phyloP scores from a whole-genome alignment of 2,329 filamentous ascomycete genomes.

The Ramularia endophylla region DNA sequence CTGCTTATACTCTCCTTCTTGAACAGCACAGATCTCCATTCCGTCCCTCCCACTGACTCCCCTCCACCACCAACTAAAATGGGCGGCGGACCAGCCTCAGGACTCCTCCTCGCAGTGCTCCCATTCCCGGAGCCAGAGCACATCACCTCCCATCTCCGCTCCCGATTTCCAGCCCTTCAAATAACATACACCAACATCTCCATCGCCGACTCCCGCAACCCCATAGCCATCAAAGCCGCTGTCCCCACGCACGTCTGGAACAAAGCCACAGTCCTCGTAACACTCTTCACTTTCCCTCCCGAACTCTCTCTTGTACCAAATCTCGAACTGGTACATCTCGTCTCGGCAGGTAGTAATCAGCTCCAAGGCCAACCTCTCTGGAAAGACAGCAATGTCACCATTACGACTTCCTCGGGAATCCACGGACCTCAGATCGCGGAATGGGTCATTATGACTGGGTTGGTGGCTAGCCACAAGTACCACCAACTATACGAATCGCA shows the following conservation, averaged over 20 bases:
- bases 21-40: too few relatives aligned
- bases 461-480: slow-evolving; percentile 53
- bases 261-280: slow-evolving; percentile 43
- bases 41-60: too few relatives aligned
- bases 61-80: slow-evolving; percentile 21
- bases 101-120: slow-evolving; percentile 28
- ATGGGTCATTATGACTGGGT: slow-evolving; percentile 59
- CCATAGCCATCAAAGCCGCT: slow-evolving; percentile 8
- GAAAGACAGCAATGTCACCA: slow-evolving; percentile 45
- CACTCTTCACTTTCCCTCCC: slow-evolving; percentile 42
- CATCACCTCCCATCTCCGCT: slow-evolving; percentile 34
- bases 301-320: slow-evolving; percentile 32
- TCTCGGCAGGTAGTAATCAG: slow-evolving; percentile 54
- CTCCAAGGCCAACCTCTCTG: slow-evolving; percentile 49
- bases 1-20: too few relatives aligned
- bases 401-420: slow-evolving; percentile 52
- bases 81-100: slow-evolving; percentile 33
- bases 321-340: slow-evolving; percentile 49
- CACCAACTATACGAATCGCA: slow-evolving; percentile 52
- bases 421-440: slow-evolving; percentile 61
- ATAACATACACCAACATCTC: slow-evolving; percentile 36
- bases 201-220: slow-evolving; percentile 13
- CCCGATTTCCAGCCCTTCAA: slow-evolving; percentile 42
- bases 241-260: slow-evolving; percentile 34
- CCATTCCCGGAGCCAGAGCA: slow-evolving; percentile 34